phyloP scores from a whole-genome alignment of 768 basidiomycete species.

The Kwoniella dendrophila region DNA sequence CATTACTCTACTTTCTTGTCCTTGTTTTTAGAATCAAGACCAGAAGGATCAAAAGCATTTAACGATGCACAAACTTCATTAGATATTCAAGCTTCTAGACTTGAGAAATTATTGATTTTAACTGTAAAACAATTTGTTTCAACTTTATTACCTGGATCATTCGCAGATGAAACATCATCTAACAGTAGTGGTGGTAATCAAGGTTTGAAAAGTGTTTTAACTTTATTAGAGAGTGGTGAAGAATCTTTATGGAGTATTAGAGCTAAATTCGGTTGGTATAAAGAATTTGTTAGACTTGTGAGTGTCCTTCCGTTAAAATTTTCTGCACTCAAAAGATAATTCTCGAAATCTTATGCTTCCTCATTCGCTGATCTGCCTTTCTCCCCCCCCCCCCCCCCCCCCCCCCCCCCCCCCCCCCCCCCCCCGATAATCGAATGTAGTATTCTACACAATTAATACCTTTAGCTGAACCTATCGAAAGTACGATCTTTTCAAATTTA shows the following conservation, averaged over 20 bases:
- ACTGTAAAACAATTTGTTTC: conserved; percentile 43
- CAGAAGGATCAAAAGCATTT: conserved; percentile 42
- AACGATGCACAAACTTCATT: conserved; percentile 42
- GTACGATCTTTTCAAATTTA: conserved; percentile 20
- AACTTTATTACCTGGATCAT: conserved; percentile 33
- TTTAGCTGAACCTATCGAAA: conserved; percentile 27
- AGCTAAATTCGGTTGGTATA: conserved; percentile 49
- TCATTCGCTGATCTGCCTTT: not conserved
- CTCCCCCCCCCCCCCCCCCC: too few relatives aligned
- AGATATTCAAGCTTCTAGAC: conserved; percentile 41
- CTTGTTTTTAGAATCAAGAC: conserved; percentile 25
- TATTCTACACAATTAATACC: conserved; percentile 33
- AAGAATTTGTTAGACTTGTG: conserved; percentile 49
- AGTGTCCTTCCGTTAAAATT: conserved; percentile 15
- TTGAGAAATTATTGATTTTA: conserved; percentile 36
- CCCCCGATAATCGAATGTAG: conserved; percentile 14
- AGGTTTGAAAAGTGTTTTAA: conserved; percentile 40
- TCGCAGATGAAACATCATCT: conserved; percentile 25
- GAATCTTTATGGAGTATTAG: conserved; percentile 43
- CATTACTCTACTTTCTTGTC: not conserved
- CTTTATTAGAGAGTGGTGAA: conserved; percentile 39
- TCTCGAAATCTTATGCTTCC: not conserved
- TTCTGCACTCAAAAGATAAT: not conserved
- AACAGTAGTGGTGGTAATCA: not conserved
- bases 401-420: too few relatives aligned